These are phyloP conservation scores for Cyberlindnera euphorbiae DNA, from an alignment of 805 yeast species.

Conservation along the genomic window DNA sequence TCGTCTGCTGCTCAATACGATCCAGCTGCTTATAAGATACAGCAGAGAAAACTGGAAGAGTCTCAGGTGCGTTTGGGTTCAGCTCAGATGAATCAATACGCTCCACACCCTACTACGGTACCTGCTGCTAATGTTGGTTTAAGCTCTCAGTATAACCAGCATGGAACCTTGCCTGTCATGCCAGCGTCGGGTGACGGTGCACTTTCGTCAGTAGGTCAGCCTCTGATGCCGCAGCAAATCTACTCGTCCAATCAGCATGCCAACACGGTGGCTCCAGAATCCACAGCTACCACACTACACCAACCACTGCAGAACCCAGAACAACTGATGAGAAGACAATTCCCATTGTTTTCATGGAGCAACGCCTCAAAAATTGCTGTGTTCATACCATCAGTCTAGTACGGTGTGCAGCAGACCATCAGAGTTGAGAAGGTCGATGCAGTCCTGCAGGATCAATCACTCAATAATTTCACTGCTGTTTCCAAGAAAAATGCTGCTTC, in stretches of 20 bases:
- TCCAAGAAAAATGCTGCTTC: constrained; percentile 26
- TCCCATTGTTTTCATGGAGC: constrained; percentile 73
- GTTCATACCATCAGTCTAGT: constrained; percentile 30
- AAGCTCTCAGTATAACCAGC: too few species aligned
- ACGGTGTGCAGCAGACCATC: constrained; percentile 33
- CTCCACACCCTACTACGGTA: neutral
- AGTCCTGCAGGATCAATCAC: constrained; percentile 28
- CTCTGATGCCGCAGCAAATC: neutral
- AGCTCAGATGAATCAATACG: constrained; percentile 1
- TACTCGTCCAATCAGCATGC: too few species aligned
- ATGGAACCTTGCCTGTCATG: too few species aligned
- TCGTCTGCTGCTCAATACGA: constrained; percentile 27
- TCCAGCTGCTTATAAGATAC: constrained; percentile 21
- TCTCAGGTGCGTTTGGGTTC: constrained; percentile 2
- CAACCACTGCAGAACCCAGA: constrained; percentile 42
- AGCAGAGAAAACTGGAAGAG: constrained; percentile 7
- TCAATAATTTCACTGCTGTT: constrained; percentile 33
- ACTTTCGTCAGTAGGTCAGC: too few species aligned
- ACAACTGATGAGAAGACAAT: constrained; percentile 54
- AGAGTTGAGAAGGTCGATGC: constrained; percentile 32
- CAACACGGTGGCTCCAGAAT: neutral
- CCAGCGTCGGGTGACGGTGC: too few species aligned
- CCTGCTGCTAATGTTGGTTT: too few species aligned
- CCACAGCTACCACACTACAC: neutral
- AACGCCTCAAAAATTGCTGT: constrained; percentile 40